Base-by-base conservation (phyloP, 805 yeast genomes). In the Schwanniomyces pseudopolymorphus region DNA sequence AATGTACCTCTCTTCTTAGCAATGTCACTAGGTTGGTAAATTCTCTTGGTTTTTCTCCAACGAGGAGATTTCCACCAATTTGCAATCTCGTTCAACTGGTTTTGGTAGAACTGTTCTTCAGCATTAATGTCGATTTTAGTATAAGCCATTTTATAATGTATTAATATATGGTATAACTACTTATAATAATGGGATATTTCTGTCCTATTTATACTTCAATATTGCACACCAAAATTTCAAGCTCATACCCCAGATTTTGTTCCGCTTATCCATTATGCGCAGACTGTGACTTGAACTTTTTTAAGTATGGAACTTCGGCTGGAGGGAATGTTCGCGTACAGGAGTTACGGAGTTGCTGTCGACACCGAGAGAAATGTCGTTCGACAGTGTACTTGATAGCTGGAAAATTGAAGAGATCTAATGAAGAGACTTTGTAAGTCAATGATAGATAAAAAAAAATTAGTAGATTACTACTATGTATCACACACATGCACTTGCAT, bases 11-110 rank as follows among this genome's bases (percentile, higher is more conserved):
- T 86, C 80, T 91, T 89, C 55, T 78, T 74, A 37, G 92, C 97
- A 63, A 92, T 89, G 58, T 89, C 96, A 64, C 84, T 89, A 27
- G 97, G 86, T 38, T 88, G 67, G 74, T 92, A 92, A 62, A 85
- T 85, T 64, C 99, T 84, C 72, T 85, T 89, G 57, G 96, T 87
- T 59, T 84, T 80, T 47, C 69, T 73, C 97, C 97, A 92, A 67
- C 98, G 87, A 52, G 97, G 95, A 63, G 85, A 80, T 7, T 87
- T 61, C 98, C 98, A 92, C 98, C 98, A 92, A 61, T 81, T 62
- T 53, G 85, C 81, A 61, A 92, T 83, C 33, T 82, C 87, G 31
- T 78, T 75, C 48, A 89, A 85, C 63, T 89, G 90, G 39, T 74
- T 66, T 60, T 84, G 81, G 79, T 74, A 87, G 59, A 69, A 73